Base-by-base conservation (phyloP, 2,329 filamentous ascomycete genomes). In the Fusarium veterinarium region DNA sequence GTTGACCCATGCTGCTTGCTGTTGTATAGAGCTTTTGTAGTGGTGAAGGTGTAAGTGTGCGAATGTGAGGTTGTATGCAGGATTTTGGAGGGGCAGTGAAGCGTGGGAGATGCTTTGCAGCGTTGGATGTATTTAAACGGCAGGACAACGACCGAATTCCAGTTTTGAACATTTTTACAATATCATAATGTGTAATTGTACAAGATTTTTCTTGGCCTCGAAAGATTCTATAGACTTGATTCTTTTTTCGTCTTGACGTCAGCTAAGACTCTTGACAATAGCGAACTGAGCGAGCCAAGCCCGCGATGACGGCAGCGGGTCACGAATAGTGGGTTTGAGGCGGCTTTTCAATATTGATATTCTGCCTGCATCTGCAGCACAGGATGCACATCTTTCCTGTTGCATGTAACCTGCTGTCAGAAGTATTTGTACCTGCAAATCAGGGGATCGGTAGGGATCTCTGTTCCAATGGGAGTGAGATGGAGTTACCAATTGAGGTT, bases 1-100 rank as follows among this genome's bases (percentile, higher is more conserved):
- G 75, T 6, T 78, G 77, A 7, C 72, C 60, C 79, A 79, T 79
- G 38, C 60, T 70, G 38, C 41, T 58, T 13, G 19, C 25, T 45
- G 55, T 64, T 40, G 41, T 69, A 28, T 69, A 58, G 14, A 35
- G 17, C 23, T n/a, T 69, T 20, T 42, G 49, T 17, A 31, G 41
- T 33, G 38, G 60, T 35, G 45, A 48, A 0, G 20, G 57, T 51
- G 30, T 41, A 23, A 53, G 37, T 59, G 51, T 16, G 28, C 38
- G 44, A 12, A 20, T 42, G 28, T 37, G 52, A 23, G 10, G 37
- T 42, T 56, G 48, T 38, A 28, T 52, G 38, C 28, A 19, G 23
- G 11, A 17, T 35, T 13, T 46, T 45, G 48, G 13, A 45, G 38
- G 45, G 35, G 44, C 8, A 52, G 35, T 33, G 17, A 67, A 60